Percentiles rank a stretch among this genome's conserved stretches.
These are phyloP conservation scores for Hordeum marinum DNA, from an alignment of 176 grass and related monocot species.

Conservation along the genomic window DNA sequence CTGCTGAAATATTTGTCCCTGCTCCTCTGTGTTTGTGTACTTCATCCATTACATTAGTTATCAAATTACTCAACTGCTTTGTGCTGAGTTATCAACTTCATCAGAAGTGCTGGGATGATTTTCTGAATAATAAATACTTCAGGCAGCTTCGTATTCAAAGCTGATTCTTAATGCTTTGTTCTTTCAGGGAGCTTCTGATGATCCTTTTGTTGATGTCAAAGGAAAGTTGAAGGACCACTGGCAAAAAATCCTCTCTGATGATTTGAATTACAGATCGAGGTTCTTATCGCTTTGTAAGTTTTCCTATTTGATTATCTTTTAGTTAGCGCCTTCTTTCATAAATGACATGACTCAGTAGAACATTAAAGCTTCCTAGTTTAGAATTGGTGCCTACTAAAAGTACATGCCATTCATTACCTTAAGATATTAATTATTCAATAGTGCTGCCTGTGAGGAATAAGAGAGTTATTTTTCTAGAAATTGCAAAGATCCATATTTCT, in stretches of 20 bases:
- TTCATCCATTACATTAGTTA: neutral
- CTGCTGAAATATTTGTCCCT: neutral
- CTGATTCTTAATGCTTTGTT: neutral
- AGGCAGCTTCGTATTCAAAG: too few relatives aligned
- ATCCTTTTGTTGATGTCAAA: slow-evolving; percentile 34
- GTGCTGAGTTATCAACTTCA: neutral
- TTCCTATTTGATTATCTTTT: neutral
- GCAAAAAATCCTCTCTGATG: slow-evolving; percentile 27
- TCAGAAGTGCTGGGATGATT: neutral
- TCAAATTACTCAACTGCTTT: neutral
- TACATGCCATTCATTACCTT: neutral
- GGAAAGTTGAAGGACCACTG: slow-evolving; percentile 60
- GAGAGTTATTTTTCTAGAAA: neutral
- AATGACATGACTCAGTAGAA: neutral
- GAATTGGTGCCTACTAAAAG: neutral
- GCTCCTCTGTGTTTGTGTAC: neutral
- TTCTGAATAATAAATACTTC: neutral
- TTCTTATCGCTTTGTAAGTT: slow-evolving; percentile 73
- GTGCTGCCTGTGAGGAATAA: neutral
- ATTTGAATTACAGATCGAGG: slow-evolving; percentile 44
- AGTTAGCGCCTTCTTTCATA: neutral
- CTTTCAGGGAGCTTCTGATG: slow-evolving; percentile 30
- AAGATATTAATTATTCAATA: neutral
- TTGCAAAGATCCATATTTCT: neutral
- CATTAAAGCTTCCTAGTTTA: neutral